Conservation (phyloP, 176 grass and related monocot genomes). For the Poa annua region DNA sequence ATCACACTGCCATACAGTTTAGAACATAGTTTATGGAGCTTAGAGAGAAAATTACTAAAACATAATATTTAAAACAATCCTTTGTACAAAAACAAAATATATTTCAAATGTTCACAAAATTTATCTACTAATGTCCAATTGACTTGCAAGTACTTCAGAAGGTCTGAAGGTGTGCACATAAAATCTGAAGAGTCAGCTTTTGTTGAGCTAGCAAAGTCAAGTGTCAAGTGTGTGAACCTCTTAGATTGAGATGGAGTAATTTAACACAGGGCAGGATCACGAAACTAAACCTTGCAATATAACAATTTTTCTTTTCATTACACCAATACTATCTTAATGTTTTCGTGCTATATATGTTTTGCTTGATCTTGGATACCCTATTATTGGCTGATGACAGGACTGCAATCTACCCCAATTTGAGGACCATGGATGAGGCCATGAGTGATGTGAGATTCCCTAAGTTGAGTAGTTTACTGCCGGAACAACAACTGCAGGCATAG, state of each 20-base stretch:
- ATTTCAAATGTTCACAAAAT: background rate
- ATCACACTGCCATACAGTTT: background rate
- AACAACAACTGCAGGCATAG: background rate
- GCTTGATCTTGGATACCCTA: background rate
- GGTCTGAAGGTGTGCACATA: background rate
- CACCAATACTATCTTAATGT: background rate
- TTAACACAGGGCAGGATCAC: background rate
- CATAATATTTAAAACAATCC: background rate
- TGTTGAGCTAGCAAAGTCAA: background rate
- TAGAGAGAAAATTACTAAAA: background rate
- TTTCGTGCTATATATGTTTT: background rate
- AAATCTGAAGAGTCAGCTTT: background rate
- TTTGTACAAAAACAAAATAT: background rate
- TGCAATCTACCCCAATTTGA: background rate
- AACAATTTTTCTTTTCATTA: background rate
- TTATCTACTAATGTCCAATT: background rate
- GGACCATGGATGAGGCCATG: background rate
- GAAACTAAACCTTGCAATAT: background rate
- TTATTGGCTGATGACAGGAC: background rate
- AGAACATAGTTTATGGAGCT: background rate
- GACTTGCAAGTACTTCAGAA: background rate
- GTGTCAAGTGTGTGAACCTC: background rate
- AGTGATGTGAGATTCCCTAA: background rate
- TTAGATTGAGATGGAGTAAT: constrained; percentile 7
- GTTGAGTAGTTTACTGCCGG: background rate